These are phyloP conservation scores for Nemania diffusa DNA, from an alignment of 2,329 filamentous ascomycete species.

Conservation along the genomic window DNA sequence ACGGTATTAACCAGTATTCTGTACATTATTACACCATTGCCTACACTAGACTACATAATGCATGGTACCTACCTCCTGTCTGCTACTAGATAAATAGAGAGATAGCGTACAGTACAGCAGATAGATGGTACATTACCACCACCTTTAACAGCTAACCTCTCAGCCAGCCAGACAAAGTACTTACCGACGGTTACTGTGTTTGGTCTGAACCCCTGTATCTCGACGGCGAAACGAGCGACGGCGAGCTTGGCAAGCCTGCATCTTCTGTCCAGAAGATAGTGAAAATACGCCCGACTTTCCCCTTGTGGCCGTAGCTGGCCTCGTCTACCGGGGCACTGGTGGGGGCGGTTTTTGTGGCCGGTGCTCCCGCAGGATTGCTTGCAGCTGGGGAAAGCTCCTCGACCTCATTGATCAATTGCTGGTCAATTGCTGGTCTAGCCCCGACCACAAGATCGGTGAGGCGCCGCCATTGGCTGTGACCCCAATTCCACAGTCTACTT, in stretches of 20 bases:
- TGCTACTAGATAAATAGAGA: no score
- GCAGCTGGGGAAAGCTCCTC: conserved; percentile 22
- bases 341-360: conserved; percentile 17
- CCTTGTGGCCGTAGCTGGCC: conserved; percentile 35
- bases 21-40: no score
- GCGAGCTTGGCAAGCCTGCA: conserved; percentile 26
- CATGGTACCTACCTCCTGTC: no score
- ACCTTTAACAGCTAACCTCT: no score
- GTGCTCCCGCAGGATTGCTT: conserved; percentile 30
- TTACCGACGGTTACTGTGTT: neutral
- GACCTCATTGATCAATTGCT: conserved; percentile 31
- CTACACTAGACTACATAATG: no score
- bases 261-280: conserved; percentile 29
- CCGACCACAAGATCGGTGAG: conserved; percentile 6
- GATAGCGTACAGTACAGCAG: no score
- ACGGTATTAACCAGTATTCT: no score
- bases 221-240: neutral
- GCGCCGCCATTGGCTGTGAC: conserved; percentile 29
- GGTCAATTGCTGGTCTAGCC: conserved; percentile 26
- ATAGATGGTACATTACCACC: neutral
- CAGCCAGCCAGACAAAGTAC: neutral
- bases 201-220: neutral
- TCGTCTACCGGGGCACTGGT: conserved; percentile 12
- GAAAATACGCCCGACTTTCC: conserved; percentile 34
- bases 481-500: conserved; percentile 19